Evolutionary conservation across 768 basidiomycete species (phyloP).

Genomic region (Fibroporia radiculosa): DNA sequence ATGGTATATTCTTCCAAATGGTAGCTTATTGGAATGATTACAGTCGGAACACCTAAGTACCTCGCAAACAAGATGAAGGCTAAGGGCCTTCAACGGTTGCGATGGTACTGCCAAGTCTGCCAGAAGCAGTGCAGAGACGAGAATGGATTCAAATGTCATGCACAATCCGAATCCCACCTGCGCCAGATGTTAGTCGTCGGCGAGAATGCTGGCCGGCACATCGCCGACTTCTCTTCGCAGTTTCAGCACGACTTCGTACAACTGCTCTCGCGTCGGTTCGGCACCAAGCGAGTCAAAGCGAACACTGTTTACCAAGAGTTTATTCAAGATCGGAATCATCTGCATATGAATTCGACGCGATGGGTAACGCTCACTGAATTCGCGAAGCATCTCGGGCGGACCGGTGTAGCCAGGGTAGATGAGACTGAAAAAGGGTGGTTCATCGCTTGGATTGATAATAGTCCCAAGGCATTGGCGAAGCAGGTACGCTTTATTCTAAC

Average conservation of each 20-base stretch:
- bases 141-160: constrained; percentile 98
- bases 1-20: neutral
- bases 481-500: constrained; percentile 40
- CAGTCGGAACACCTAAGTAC: constrained; percentile 84
- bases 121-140: constrained; percentile 98
- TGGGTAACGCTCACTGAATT: constrained; percentile 99
- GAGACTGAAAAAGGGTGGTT: constrained; percentile 99
- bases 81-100: constrained; percentile 89
- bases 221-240: constrained; percentile 78
- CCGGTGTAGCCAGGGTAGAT: constrained; percentile 85
- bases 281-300: constrained; percentile 90
- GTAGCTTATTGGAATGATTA: neutral
- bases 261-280: constrained; percentile 84
- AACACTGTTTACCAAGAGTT: constrained; percentile 98
- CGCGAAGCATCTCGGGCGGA: constrained; percentile 77
- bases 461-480: constrained; percentile 89
- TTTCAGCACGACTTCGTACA: constrained; percentile 93
- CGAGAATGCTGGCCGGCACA: constrained; percentile 87
- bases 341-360: constrained; percentile 97
- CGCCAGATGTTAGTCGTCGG: constrained; percentile 98
- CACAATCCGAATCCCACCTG: constrained; percentile 80
- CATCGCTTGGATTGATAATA: constrained; percentile 94
- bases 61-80: constrained; percentile 97
- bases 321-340: constrained; percentile 86
- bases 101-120: constrained; percentile 99